Evolutionary conservation across 2,329 filamentous ascomycete genomes (phyloP).

Genomic region (Cladosporium velox): DNA sequence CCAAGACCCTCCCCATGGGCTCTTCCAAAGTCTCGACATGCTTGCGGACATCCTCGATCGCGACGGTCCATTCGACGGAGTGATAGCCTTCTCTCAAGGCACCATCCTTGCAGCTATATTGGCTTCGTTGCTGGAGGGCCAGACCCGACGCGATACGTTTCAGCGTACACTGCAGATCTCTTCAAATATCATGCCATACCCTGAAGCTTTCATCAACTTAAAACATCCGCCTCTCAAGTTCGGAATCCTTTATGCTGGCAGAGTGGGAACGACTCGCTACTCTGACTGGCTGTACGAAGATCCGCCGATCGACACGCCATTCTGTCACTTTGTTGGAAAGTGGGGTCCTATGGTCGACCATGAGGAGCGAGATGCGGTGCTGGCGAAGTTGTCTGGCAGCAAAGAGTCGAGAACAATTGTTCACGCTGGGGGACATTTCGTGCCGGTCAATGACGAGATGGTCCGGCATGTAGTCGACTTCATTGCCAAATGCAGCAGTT

Average conservation of each 20-base stretch:
- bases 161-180: slow-evolving; percentile 25
- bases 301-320: slow-evolving; percentile 73
- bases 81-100: slow-evolving; percentile 82
- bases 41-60: slow-evolving; percentile 64
- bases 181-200: slow-evolving; percentile 54
- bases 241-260: slow-evolving; percentile 75
- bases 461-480: slow-evolving; percentile 4
- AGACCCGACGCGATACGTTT: neutral
- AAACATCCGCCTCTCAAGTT: slow-evolving; percentile 65
- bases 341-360: slow-evolving; percentile 90
- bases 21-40: slow-evolving; percentile 67
- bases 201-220: slow-evolving; percentile 48
- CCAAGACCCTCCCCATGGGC: slow-evolving; percentile 38
- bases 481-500: neutral
- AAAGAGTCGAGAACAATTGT: slow-evolving; percentile 66
- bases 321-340: slow-evolving; percentile 78
- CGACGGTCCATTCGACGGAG: slow-evolving; percentile 71
- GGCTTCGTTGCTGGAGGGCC: slow-evolving; percentile 66
- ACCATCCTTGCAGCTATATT: slow-evolving; percentile 72
- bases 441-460: slow-evolving; percentile 1
- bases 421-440: slow-evolving; percentile 81
- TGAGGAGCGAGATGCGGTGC: slow-evolving; percentile 31
- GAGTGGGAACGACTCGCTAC: slow-evolving; percentile 59
- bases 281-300: slow-evolving; percentile 71
- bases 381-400: slow-evolving; percentile 64